Evolutionary conservation across 176 grass and related monocot species (phyloP).

Genomic region (Raddia distichophylla): DNA sequence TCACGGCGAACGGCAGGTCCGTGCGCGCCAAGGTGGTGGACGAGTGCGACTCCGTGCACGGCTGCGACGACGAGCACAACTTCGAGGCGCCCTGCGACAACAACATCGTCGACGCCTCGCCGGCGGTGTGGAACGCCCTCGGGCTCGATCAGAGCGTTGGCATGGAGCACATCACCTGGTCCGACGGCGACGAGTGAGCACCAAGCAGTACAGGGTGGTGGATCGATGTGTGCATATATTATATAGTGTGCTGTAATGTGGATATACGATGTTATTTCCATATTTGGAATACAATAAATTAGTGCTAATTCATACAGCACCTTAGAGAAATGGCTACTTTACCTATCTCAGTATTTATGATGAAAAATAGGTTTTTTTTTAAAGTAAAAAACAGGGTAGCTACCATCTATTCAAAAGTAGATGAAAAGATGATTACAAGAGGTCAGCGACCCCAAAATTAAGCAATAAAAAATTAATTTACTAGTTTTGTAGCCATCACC

Average conservation of each 20-base stretch:
- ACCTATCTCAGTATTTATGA: no score
- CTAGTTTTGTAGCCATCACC: no score
- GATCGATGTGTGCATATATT: background rate
- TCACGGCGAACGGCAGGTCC: slow-evolving; percentile 15
- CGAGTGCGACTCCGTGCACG: slow-evolving; percentile 37
- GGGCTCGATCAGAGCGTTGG: background rate
- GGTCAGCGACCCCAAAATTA: no score
- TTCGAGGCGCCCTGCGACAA: slow-evolving; percentile 20
- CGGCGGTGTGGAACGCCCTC: background rate
- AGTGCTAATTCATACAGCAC: no score
- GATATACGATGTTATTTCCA: background rate
- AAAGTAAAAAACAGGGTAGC: no score
- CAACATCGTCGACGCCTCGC: slow-evolving; percentile 19
- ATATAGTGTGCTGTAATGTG: background rate
- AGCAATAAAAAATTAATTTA: no score
- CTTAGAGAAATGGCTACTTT: no score
- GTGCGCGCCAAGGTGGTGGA: slow-evolving; percentile 45
- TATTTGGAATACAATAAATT: background rate
- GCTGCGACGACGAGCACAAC: background rate
- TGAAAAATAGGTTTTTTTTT: no score
- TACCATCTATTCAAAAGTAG: no score
- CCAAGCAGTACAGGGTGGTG: background rate
- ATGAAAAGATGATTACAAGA: no score
- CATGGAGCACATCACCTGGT: slow-evolving; percentile 46
- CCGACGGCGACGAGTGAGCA: background rate